These are phyloP conservation scores for Zygnema cylindricum DNA, from an alignment of 139 green algal genomes.

Conservation along the genomic window DNA sequence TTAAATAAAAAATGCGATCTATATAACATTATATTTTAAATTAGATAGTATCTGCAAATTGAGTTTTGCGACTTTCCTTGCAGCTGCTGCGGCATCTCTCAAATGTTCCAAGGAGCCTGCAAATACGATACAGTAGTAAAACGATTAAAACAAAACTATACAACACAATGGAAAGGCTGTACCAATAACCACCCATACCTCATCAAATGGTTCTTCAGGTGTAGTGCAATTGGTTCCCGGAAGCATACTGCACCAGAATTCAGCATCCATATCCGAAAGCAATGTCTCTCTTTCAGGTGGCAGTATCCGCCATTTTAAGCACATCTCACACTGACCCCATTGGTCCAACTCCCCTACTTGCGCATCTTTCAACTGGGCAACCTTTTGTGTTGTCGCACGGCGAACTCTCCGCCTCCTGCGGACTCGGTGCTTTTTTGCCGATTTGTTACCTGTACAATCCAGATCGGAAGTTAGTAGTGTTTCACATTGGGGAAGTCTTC, in stretches of 20 bases:
- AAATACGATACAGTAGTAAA: no score
- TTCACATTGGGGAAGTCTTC: not conserved
- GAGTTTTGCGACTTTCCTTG: no score
- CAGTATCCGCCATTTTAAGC: constrained; percentile 37
- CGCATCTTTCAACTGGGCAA: not conserved
- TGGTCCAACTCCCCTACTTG: not conserved
- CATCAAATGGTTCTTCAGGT: constrained; percentile 28
- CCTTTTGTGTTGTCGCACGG: not conserved
- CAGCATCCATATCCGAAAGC: not conserved
- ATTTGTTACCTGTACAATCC: not conserved
- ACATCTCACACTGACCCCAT: constrained; percentile 39
- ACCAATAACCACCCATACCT: no score
- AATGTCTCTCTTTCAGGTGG: not conserved
- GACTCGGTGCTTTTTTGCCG: not conserved
- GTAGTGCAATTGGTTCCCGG: constrained; percentile 15
- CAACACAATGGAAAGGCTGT: no score
- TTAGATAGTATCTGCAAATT: no score
- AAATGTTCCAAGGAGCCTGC: no score
- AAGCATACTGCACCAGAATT: constrained; percentile 35
- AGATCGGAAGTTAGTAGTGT: constrained; percentile 6
- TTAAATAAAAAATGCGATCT: no score
- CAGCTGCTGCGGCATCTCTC: no score
- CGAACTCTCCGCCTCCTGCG: not conserved
- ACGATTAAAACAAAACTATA: no score
- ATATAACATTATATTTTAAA: no score